Evolutionary conservation across 768 basidiomycete species (phyloP), one percentile per base, ranked within the genome.

Genomic region (Lentinula lateritia): DNA sequence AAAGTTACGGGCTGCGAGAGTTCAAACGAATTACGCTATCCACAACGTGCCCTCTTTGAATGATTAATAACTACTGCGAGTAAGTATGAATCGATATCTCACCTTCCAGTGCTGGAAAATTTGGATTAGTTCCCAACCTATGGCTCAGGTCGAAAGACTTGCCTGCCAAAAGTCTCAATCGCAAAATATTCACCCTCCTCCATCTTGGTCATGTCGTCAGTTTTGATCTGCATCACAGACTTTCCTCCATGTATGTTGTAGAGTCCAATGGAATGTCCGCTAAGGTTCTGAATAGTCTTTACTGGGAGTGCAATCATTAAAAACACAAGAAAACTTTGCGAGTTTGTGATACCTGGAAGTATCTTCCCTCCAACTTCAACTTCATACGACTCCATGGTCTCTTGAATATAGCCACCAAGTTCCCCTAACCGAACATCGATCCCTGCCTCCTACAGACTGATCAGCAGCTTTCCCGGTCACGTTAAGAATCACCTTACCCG

Each of bases 151-250:
- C 46, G n/a, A 48, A 20, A 48, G 20, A 23, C 46, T 48, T 28
- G 12, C 46, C 46, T 48, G 10, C 97, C 97, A 72, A 99, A 99
- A 1, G 97, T 99, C 74, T 99, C 97, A 60, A 99, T 96, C 8
- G 97, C 97, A 72, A 93, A 99, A 71, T 98, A 98, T 69, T 98
- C 97, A 43, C 95, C 97, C 74, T 99, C 97, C 70, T 98, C 97
- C 97, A 99, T 99, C 76, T 93, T 96, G 13, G 90, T 93, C 63
- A 89, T 86, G 70, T 97, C 95, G 36, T 88, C 83, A 61, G 90
- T 93, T 72, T 90, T 92, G 50, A 97, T 92, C 50, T 98, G 84
- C 39, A 92, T 81, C 1, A 98, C 88, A 0, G 91, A 92, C 74
- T 99, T 99, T 34, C 90, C 90, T 15, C 92, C 96, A 70, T 99